Evolutionary conservation across 805 yeast genomes (phyloP), one percentile per base, ranked within the genome.

Genomic region (Sungouiozyma ichnusensis): DNA sequence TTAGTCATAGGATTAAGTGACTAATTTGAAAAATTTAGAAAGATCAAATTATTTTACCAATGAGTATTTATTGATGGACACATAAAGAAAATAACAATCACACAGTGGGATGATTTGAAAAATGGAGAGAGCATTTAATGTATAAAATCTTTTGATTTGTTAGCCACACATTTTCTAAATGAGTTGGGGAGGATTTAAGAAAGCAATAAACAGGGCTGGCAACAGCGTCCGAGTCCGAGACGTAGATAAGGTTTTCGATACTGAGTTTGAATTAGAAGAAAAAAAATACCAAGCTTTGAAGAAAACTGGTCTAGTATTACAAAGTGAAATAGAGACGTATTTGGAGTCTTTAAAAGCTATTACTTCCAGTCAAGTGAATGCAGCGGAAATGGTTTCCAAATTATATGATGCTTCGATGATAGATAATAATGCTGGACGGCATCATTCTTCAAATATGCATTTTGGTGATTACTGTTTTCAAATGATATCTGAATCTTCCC

Each of bases 101-200:
- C n/a, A n/a, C n/a, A n/a, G n/a, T n/a, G n/a, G n/a, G n/a, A n/a
- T n/a, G n/a, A n/a, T n/a, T n/a, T n/a, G n/a, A n/a, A n/a, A n/a
- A n/a, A n/a, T n/a, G n/a, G n/a, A n/a, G n/a, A n/a, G n/a, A n/a
- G n/a, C n/a, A n/a, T n/a, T n/a, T n/a, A n/a, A n/a, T n/a, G n/a
- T n/a, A n/a, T n/a, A n/a, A n/a, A n/a, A n/a, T n/a, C n/a, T n/a
- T n/a, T n/a, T n/a, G n/a, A n/a, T n/a, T n/a, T n/a, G n/a, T n/a
- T n/a, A 36, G 15, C 16, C 14, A 15, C 24, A 24, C 13, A 19
- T 18, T 32, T 19, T 16, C 11, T 31, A 14, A 15, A 84, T 88
- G 97, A 83, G 95, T 55, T 88, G 98, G 98, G 79, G 75, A 27
- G 98, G 98, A 39, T 88, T 90, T 64, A 92, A 90, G 66, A 90